These are phyloP conservation scores for Saksenaea oblongispora DNA, from an alignment of 371 early-diverging fungal genomes.

Conservation along the genomic window DNA sequence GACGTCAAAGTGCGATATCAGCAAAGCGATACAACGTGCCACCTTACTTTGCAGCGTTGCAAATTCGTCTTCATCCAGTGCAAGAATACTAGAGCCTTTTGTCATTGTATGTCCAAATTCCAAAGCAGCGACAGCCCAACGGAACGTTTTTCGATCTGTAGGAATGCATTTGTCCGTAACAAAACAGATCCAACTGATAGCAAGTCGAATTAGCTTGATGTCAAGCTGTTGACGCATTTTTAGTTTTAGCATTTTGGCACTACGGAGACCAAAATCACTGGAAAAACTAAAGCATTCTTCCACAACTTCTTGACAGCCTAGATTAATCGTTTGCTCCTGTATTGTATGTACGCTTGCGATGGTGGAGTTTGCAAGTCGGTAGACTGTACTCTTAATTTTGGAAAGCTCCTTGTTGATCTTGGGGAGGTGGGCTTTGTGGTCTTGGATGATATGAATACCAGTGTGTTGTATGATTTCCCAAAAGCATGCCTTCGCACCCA, in stretches of 20 bases:
- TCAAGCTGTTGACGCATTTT: conserved; percentile 55
- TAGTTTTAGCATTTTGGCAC: conserved; percentile 63
- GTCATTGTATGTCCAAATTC: conserved; percentile 82
- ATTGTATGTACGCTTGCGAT: conserved; percentile 57
- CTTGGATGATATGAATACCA: conserved; percentile 58
- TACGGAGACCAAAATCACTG: conserved; percentile 73
- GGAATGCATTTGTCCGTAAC: conserved; percentile 77
- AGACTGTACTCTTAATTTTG: conserved; percentile 59
- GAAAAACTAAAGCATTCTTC: conserved; percentile 85
- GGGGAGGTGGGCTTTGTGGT: conserved; percentile 60
- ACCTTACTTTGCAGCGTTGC: conserved; percentile 67
- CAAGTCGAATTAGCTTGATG: conserved; percentile 64
- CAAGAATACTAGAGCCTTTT: conserved; percentile 52
- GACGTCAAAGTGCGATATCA: conserved; percentile 83
- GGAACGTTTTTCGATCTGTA: conserved; percentile 79
- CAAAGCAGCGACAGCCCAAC: conserved; percentile 87
- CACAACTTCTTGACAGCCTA: conserved; percentile 69
- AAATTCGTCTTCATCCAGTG: conserved; percentile 49
- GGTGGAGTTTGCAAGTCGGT: conserved; percentile 55
- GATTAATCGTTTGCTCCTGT: conserved; percentile 50
- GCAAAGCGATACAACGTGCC: conserved; percentile 77
- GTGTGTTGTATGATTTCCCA: conserved; percentile 41
- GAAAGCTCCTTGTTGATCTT: conserved; percentile 58
- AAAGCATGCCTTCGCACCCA: conserved; percentile 50
- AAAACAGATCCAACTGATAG: conserved; percentile 88